These are phyloP conservation scores for Backusella westeae DNA, from an alignment of 192 early-diverging fungal species.

Conservation along the genomic window DNA sequence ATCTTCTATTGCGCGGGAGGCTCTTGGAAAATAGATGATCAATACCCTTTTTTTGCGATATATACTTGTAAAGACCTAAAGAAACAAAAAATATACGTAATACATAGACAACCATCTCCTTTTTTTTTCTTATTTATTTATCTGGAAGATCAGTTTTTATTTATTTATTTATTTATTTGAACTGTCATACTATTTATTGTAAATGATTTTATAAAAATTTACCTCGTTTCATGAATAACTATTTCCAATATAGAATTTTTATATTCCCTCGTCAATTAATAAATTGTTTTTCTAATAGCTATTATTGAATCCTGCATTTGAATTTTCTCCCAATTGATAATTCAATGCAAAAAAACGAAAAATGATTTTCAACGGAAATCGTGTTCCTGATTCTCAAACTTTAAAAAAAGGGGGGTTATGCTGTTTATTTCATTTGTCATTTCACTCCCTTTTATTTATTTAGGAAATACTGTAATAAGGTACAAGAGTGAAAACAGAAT, in stretches of 20 bases:
- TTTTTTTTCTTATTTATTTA: not conserved
- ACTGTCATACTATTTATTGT: slow-evolving; percentile 1
- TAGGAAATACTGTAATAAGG: no score
- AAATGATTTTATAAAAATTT: not conserved
- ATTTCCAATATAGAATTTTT: not conserved
- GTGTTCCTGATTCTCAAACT: not conserved
- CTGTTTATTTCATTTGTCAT: not conserved
- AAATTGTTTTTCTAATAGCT: not conserved
- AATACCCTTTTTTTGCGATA: not conserved
- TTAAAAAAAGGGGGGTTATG: not conserved
- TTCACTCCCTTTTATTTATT: not conserved
- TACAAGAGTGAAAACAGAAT: not conserved
- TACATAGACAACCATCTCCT: not conserved
- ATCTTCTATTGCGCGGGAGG: slow-evolving; percentile 21
- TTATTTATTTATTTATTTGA: not conserved
- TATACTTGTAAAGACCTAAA: not conserved
- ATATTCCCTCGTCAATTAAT: not conserved
- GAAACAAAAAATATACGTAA: not conserved
- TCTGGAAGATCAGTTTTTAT: not conserved
- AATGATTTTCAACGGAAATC: not conserved
- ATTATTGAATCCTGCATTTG: not conserved
- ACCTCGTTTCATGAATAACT: not conserved
- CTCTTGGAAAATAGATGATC: not conserved
- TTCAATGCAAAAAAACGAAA: not conserved
- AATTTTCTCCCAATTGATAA: not conserved